Evolutionary conservation across 148 eudicot species (phyloP), one percentile per base, ranked within the genome.

Genomic region (Vaccinium darrowii): DNA sequence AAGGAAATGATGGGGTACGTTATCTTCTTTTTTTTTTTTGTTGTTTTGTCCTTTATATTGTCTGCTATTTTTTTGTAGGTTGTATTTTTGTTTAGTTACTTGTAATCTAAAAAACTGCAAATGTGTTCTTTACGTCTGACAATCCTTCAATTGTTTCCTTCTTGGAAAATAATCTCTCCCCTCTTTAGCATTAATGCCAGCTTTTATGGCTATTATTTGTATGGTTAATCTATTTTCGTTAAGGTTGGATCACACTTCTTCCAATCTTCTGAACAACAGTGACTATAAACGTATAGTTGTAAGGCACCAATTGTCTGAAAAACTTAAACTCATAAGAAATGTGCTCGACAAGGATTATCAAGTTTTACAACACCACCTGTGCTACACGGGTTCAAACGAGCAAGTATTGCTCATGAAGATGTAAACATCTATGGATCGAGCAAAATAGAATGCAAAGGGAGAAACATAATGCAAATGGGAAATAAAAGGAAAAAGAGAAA

Each of bases 1-100:
- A 91, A 87, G 97, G 97, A 88, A 84, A 94, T 90, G 98, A 95
- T 82, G 99, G 98, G 90, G 98, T 95, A 86, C 88, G 84, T 79
- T 57, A 58, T 83, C 52, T 79, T 19, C 84, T 33, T 78, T 5
- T 23, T 30, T 30, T 65, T 79, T 15, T 79, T 62, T 76, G 4
- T 78, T 81, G 54, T 36, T 62, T 18, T 63, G 16, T 49, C 65
- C 15, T 57, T 54, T 74, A 14, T 60, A 78, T 79, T 27, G 43
- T 30, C 74, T 69, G 43, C 74, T 13, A 27, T 25, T 65, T 65
- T 65, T 27, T 65, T 69, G 8, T 13, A 0, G 27, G 27, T 16
- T 67, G 65, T 71, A 56, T 52, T 23, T 25, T 72, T 39, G 50
- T 19, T 49, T 50, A 27, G 27, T 49, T 80, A 21, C 18, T 23